Conservation (phyloP, 116 monocot species). For the Thalassia testudinum region DNA sequence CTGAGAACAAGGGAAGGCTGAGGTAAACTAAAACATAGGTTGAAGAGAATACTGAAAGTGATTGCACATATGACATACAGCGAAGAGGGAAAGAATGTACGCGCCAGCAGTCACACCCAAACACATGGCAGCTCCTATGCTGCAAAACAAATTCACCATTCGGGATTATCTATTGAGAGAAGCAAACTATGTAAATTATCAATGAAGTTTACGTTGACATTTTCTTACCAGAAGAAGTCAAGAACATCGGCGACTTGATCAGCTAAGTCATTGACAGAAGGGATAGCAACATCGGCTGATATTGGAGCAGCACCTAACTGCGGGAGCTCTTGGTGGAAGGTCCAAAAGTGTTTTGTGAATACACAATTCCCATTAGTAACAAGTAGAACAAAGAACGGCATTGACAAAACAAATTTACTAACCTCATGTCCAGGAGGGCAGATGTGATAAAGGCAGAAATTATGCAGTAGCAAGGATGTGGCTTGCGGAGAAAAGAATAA, state of each 20-base stretch:
- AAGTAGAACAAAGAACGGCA: not conserved
- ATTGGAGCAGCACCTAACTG: constrained; percentile 95
- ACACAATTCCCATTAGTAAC: too few relatives aligned
- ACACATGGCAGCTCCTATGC: constrained; percentile 70
- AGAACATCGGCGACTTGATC: constrained; percentile 83
- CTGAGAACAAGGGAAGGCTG: constrained; percentile 19
- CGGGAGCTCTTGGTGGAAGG: constrained; percentile 36
- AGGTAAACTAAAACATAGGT: not conserved
- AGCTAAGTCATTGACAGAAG: constrained; percentile 67
- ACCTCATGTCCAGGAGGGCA: constrained; percentile 94
- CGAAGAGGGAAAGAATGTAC: constrained; percentile 73
- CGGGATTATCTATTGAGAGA: too few relatives aligned
- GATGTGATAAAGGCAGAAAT: constrained; percentile 89
- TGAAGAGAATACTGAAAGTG: not conserved
- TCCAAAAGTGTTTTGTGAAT: not conserved
- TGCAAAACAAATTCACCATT: constrained; percentile 11
- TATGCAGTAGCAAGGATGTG: constrained; percentile 70
- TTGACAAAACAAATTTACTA: not conserved
- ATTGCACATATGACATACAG: constrained; percentile 27
- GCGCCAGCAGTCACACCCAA: constrained; percentile 72
- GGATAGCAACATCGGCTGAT: constrained; percentile 42
- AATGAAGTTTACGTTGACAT: too few relatives aligned
- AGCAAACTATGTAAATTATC: too few relatives aligned
- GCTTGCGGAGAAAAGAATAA: constrained; percentile 77
- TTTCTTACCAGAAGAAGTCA: constrained; percentile 63